Base-by-base conservation (phyloP, 306 rosid genomes). In the Begonia loranthoides region DNA sequence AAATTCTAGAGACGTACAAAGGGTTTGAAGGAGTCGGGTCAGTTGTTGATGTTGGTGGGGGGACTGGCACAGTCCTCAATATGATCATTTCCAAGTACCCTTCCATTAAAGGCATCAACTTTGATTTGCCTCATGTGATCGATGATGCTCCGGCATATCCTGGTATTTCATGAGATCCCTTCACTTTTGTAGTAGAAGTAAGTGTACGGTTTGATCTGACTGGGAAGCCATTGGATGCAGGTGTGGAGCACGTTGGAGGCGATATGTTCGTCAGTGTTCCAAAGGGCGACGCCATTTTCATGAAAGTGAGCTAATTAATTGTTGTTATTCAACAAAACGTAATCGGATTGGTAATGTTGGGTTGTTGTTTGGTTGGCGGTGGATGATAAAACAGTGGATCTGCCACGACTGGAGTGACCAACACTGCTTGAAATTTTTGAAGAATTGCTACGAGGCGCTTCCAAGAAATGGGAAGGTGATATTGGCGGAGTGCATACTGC, bases 331-430 rank as follows among this genome's bases (percentile, higher is more conserved):
- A 9, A 17, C 36, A 9, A 7, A 51, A 51, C 15, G 13, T 13
- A 17, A 51, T 13, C 55, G 3, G 40, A 57, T 46, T 22, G 24
- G 43, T 66, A 56, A 13, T 63, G 34, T 49, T 67, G 45, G 55
- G 9, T 10, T 49, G 38, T 16, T 16, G 44, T 39, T 38, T 51
- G 12, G 12, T 16, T 12, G n/a, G n/a, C n/a, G n/a, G n/a, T n/a
- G n/a, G n/a, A n/a, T n/a, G 41, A 28, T 19, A 1, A 34, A 45
- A 11, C 60, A 89, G 95, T 86, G 92, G 92, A 76, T 86, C 57
- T 82, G 95, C 36, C 99, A 90, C 49, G 94, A 90, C 15, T 90
- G 95, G 99, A 90, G 94, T 17, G 99, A 90, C 33, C 87, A 74
- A 47, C 92, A 90, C 66, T 90, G 95, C 79, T 47, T 75, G 60